phyloP scores from a whole-genome alignment of 2,329 filamentous ascomycete genomes.

The Paraphaeosphaeria minitans region DNA sequence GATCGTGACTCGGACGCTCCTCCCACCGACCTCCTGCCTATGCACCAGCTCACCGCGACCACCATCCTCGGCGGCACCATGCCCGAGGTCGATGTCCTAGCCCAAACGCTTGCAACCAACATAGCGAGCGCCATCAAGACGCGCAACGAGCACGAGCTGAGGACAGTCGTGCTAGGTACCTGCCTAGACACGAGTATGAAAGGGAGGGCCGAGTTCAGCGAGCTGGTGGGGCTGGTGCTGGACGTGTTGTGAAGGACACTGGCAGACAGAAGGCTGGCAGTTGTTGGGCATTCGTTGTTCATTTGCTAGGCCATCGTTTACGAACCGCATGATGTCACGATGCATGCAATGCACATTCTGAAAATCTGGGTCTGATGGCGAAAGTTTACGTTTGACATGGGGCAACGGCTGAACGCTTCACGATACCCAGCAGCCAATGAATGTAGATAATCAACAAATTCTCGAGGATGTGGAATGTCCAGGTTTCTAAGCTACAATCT shows the following conservation, averaged over 20 bases:
- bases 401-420: neutral
- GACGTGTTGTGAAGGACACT: conserved; percentile 33
- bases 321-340: neutral
- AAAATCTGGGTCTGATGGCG: neutral
- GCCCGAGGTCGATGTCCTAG: conserved; percentile 77
- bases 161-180: conserved; percentile 64
- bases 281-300: neutral
- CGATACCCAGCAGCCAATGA: neutral
- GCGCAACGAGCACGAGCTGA: conserved; percentile 67
- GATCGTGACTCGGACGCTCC: conserved; percentile 53
- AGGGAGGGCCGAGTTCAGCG: conserved; percentile 49
- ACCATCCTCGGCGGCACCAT: conserved; percentile 85
- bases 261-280: neutral
- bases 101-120: conserved; percentile 87
- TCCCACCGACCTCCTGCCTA: conserved; percentile 66
- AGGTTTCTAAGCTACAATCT: conserved; percentile 49
- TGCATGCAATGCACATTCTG: neutral
- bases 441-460: conserved; percentile 21
- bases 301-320: neutral
- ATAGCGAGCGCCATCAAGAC: conserved; percentile 80
- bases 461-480: conserved; percentile 40
- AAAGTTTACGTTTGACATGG: neutral
- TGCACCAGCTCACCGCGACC: conserved; percentile 81
- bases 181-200: conserved; percentile 62
- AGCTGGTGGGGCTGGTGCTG: conserved; percentile 51